Percentiles rank a stretch among this genome's conserved stretches.
These are phyloP conservation scores for Trichoderma asperellum DNA, from an alignment of 2,329 filamentous ascomycete species.

Conservation along the genomic window DNA sequence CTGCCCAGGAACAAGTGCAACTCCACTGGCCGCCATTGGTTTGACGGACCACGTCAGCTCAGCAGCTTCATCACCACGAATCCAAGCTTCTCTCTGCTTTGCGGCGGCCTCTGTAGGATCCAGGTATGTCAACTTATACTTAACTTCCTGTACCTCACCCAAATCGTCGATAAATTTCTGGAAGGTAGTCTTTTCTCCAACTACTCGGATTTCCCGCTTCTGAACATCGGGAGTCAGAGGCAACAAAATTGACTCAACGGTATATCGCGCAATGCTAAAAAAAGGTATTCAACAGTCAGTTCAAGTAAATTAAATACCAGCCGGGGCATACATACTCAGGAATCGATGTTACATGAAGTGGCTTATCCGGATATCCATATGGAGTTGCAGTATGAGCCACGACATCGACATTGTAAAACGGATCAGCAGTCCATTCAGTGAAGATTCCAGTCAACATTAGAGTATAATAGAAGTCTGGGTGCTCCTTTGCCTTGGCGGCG, in stretches of 20 bases:
- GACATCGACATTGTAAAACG: slow-evolving; percentile 12
- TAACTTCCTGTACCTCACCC: slow-evolving; percentile 4
- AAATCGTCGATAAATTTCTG: slow-evolving; percentile 9
- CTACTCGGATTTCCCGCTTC: slow-evolving; percentile 7
- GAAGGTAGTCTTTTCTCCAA: background rate
- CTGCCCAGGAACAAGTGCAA: slow-evolving; percentile 6
- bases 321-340: background rate
- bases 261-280: slow-evolving; percentile 1
- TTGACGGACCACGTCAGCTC: slow-evolving; percentile 17
- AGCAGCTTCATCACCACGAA: background rate
- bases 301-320: rapidly evolving
- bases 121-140: slow-evolving; percentile 1
- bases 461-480: slow-evolving; percentile 11
- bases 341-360: background rate
- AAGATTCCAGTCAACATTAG: slow-evolving; percentile 19
- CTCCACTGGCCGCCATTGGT: slow-evolving; percentile 7
- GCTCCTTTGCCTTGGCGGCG: slow-evolving; percentile 1
- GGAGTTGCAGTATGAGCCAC: background rate
- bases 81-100: slow-evolving; percentile 8
- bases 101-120: background rate
- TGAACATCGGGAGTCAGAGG: background rate
- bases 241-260: slow-evolving; percentile 3
- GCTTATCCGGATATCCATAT: background rate
- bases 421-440: slow-evolving; percentile 13
- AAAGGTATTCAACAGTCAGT: background rate